Evolutionary conservation across 1,284 basidiomycete species (phyloP).

Genomic region (Sanghuangporus baumii): DNA sequence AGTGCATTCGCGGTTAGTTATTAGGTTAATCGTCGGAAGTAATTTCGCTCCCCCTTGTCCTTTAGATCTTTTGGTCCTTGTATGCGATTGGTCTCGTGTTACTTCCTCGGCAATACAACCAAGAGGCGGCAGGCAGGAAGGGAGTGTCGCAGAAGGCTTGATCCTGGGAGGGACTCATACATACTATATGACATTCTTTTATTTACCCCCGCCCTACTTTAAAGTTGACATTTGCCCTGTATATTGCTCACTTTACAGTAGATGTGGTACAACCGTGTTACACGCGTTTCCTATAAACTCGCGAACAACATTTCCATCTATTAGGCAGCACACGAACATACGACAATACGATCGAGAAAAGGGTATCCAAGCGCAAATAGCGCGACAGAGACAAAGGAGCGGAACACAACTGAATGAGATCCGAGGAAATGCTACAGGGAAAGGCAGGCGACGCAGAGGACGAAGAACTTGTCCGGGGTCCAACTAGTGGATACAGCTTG

Average conservation of each 20-base stretch:
- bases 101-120: constrained; percentile 39
- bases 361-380: not conserved
- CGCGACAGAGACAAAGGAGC: not conserved
- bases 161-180: not conserved
- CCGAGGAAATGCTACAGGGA: not conserved
- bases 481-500: not conserved
- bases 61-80: constrained; percentile 43
- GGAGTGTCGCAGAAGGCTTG: constrained; percentile 5
- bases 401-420: not conserved
- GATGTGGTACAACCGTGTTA: too few relatives aligned
- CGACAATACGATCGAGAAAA: not conserved
- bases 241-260: too few relatives aligned
- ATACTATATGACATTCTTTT: not conserved
- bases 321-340: too few relatives aligned
- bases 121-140: constrained; percentile 28
- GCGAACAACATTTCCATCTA: too few relatives aligned
- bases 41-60: not conserved
- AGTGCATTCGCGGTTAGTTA: not conserved
- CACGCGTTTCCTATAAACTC: too few relatives aligned
- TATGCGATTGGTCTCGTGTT: constrained; percentile 38
- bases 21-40: not conserved
- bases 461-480: not conserved
- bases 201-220: not conserved
- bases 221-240: too few relatives aligned
- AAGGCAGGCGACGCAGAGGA: not conserved